Evolutionary conservation across 139 green algal species (phyloP), one percentile per base, ranked within the genome.

Genomic region (Picochlorum costavermella): DNA sequence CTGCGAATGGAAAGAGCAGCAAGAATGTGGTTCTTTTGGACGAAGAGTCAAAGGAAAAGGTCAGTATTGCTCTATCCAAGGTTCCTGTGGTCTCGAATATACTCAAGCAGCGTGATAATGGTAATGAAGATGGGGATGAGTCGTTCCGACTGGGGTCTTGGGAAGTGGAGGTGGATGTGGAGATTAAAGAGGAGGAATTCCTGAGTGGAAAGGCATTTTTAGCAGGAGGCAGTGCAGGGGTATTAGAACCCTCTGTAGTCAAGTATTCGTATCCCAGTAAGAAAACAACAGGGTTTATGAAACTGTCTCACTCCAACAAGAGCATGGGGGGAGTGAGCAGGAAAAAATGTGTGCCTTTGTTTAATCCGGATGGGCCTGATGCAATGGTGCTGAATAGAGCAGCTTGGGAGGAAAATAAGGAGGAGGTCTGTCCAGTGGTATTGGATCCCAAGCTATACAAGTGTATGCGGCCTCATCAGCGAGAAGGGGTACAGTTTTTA

Each of bases 401-500:
- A 74, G 59, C 37, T 33, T 29, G 31, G 63, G 48, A 36, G n/a
- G 43, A 29, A 13, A 53, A 31, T 20, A 70, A 70, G 13, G 48
- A 48, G 16, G 36, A 56, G 2, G 61, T 76, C 2, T 29, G 45
- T 28, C 71, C 79, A 3, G 82, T 94, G 23, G 77, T 90, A 30
- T 56, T 89, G 1, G 86, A 90, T 55, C 83, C 86, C 0, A 86
- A 81, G 59, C 30, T 90, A 0, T 60, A 11, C 11, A 63, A 78
- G 26, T 71, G 83, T 50, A 58, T 79, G 55, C 55, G 72, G n/a
- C 72, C 67, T 2, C 72, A 79, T 44, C 79, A 84, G 64, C 43
- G 63, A 43, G 81, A 92, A 63, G 86, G 86, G 12, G 76, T 95
- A 13, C 53, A 68, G 2, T 94, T 94, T 72, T 50, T 95, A 72